Percentiles rank a stretch among this genome's conserved stretches.
phyloP scores from a whole-genome alignment of 495 filamentous ascomycete genomes.

The Penicillium psychrofluorescens region DNA sequence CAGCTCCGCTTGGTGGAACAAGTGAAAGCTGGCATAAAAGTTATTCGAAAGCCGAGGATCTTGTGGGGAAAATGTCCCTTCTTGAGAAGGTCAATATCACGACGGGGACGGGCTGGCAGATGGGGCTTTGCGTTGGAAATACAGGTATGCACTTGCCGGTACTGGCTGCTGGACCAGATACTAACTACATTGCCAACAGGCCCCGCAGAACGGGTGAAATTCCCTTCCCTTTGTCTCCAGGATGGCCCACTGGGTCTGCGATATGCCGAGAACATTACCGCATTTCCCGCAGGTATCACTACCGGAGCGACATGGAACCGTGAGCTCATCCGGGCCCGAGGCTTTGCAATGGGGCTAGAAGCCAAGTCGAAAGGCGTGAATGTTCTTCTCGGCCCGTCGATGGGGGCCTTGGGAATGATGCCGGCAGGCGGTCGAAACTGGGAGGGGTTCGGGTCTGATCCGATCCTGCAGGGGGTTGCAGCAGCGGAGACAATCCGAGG shows the following conservation, averaged over 20 bases:
- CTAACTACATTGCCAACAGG: conserved; percentile 22
- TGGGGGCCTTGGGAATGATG: conserved; percentile 73
- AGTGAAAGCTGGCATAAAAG: conserved; percentile 63
- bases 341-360: conserved; percentile 60
- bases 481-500: conserved; percentile 64
- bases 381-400: conserved; percentile 66
- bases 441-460: conserved; percentile 80
- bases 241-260: conserved; percentile 82
- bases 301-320: conserved; percentile 85
- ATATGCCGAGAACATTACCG: conserved; percentile 68
- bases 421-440: conserved; percentile 86
- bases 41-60: conserved; percentile 69
- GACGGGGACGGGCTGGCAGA: conserved; percentile 85
- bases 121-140: conserved; percentile 87
- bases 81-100: conserved; percentile 93
- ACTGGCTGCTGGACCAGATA: background rate
- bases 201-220: conserved; percentile 59
- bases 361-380: conserved; percentile 66
- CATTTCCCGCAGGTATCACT: conserved; percentile 79
- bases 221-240: conserved; percentile 82
- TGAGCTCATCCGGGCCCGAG: conserved; percentile 67
- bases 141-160: conserved; percentile 40
- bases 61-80: conserved; percentile 79
- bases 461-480: conserved; percentile 63
- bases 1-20: conserved; percentile 74